Conservation (phyloP, 139 green algal genomes). For the Coelastrella sp. region DNA sequence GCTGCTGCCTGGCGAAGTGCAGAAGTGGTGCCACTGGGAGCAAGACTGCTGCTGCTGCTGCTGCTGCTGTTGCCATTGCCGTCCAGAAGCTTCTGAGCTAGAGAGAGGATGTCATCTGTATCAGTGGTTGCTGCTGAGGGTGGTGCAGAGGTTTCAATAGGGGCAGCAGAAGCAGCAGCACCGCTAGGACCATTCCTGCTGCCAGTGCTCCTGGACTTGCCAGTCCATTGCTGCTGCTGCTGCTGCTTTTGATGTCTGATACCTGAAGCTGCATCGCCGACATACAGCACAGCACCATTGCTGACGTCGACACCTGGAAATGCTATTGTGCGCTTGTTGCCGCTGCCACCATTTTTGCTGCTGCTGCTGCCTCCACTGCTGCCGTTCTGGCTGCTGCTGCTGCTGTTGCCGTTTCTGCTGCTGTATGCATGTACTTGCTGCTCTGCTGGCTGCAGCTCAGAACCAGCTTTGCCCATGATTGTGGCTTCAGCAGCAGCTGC, state of each 20-base stretch:
- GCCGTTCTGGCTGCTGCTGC: constrained; percentile 7
- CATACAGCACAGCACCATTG: not conserved
- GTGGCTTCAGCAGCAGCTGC: constrained; percentile 3
- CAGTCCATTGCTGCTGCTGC: not conserved
- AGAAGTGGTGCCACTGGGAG: not conserved
- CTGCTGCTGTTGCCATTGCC: not conserved
- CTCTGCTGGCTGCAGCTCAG: not conserved
- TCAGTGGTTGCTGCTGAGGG: not conserved
- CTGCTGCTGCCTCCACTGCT: constrained; percentile 9
- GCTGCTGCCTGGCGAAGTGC: not conserved
- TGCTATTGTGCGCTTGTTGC: not conserved
- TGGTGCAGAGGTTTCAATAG: not conserved
- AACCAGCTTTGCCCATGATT: not conserved
- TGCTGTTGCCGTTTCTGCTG: constrained; percentile 4
- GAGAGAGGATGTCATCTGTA: constrained; percentile 10
- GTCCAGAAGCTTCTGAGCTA: constrained; percentile 21
- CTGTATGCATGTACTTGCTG: too few relatives aligned
- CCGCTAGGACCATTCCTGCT: not conserved
- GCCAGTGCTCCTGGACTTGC: not conserved
- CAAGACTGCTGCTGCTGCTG: constrained; percentile 18
- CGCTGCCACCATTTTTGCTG: not conserved
- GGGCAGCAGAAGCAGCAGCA: not conserved
- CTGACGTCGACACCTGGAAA: not conserved
- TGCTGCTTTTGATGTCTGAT: not conserved
- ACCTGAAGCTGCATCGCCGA: not conserved